Evolutionary conservation across 805 yeast species (phyloP).

Genomic region (Hyphopichia homilentoma): DNA sequence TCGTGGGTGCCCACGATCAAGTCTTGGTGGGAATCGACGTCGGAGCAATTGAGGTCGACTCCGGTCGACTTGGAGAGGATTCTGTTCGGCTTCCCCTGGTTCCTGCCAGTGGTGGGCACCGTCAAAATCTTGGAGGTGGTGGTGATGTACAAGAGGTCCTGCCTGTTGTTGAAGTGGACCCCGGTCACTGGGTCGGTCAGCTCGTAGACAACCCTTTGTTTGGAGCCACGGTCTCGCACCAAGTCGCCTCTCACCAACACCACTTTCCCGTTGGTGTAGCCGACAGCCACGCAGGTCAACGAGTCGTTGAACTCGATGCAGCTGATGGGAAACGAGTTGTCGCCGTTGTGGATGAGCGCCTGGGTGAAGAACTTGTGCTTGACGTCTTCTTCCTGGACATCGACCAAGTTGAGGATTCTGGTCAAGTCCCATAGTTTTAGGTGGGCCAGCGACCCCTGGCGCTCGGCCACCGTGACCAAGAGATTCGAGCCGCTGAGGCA

Average conservation of each 20-base stretch:
- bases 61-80: constrained; percentile 46
- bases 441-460: constrained; percentile 64
- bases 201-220: constrained; percentile 77
- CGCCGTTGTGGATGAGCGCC: constrained; percentile 64
- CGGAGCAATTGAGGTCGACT: constrained; percentile 48
- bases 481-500: constrained; percentile 46
- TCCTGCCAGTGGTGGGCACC: constrained; percentile 74
- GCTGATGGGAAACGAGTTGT: constrained; percentile 76
- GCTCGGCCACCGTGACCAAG: constrained; percentile 70
- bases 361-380: constrained; percentile 52
- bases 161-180: constrained; percentile 53
- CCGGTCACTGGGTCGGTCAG: constrained; percentile 80
- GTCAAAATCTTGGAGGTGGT: constrained; percentile 72
- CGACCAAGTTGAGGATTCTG: constrained; percentile 32
- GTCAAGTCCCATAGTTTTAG: constrained; percentile 73
- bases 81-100: constrained; percentile 57
- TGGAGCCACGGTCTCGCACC: constrained; percentile 81
- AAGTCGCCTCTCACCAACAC: constrained; percentile 84
- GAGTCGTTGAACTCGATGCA: constrained; percentile 52
- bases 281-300: constrained; percentile 66
- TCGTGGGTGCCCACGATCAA: constrained; percentile 64
- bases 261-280: constrained; percentile 82
- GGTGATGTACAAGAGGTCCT: constrained; percentile 57
- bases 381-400: constrained; percentile 14
- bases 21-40: constrained; percentile 41